These are phyloP conservation scores for Lasiodiplodia citricola DNA, from an alignment of 2,329 filamentous ascomycete species.

Conservation along the genomic window DNA sequence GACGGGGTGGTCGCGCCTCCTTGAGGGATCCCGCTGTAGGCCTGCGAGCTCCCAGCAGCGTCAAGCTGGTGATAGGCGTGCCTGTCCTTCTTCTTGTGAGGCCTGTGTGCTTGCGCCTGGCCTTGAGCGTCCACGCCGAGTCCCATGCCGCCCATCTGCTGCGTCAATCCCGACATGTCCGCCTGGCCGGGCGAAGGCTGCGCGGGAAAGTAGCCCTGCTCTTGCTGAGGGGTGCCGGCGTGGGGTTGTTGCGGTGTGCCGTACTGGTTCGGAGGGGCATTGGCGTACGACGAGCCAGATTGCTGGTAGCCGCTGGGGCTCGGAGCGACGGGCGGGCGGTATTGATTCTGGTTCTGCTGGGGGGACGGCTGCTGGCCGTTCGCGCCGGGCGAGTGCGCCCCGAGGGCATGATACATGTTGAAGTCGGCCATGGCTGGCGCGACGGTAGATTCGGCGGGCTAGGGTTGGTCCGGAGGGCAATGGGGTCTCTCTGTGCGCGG, in stretches of 20 bases:
- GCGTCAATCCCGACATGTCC: conserved; percentile 58
- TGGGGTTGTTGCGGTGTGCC: conserved; percentile 37
- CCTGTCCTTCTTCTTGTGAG: conserved; percentile 79
- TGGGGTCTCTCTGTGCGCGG: background rate
- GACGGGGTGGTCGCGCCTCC: conserved; percentile 60
- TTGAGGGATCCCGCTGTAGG: conserved; percentile 71
- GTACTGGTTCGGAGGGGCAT: conserved; percentile 41
- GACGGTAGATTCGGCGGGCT: conserved; percentile 3
- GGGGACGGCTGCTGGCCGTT: conserved; percentile 32
- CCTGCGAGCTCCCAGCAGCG: conserved; percentile 69
- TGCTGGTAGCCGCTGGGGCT: conserved; percentile 53
- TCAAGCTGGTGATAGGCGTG: conserved; percentile 92
- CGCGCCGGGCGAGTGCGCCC: conserved; percentile 32
- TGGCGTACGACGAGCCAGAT: conserved; percentile 40
- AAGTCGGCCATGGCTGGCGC: conserved; percentile 35
- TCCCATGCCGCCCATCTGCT: conserved; percentile 80
- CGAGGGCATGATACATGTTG: conserved; percentile 44
- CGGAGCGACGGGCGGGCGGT: conserved; percentile 50
- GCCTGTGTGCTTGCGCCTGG: conserved; percentile 50
- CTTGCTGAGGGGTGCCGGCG: conserved; percentile 35
- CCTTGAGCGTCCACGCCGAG: conserved; percentile 61
- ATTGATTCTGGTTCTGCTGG: conserved; percentile 39
- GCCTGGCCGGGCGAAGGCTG: conserved; percentile 37
- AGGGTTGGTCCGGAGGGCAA: background rate
- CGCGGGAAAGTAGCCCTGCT: conserved; percentile 50